Base-by-base conservation (phyloP, 2,329 filamentous ascomycete species). In the Trichoderma brevicompactum region DNA sequence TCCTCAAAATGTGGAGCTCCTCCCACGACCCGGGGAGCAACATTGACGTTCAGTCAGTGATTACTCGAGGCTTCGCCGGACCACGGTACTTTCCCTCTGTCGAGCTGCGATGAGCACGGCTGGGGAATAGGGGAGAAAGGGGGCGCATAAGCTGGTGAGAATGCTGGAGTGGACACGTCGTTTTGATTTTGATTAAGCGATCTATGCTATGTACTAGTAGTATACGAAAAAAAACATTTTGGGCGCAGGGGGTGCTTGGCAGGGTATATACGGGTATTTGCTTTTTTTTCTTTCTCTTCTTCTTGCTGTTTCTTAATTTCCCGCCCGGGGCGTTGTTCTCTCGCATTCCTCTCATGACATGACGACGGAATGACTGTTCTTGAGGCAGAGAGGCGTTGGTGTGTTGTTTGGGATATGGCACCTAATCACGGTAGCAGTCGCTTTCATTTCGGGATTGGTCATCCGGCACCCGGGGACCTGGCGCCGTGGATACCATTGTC, bases 1-100 rank as follows among this genome's bases (percentile, higher is more conserved):
- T 97, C 48, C 81, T 98, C 68, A 97, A 97, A 81, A 87, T 97
- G 75, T 97, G 92, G 91, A 93, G 89, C 71, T 90, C 91, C 2
- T 86, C 87, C 66, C 85, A 87, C 32, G 87, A 89, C 54, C 82
- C 85, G 4, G 71, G 75, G 5, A 81, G 81, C 66, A 96, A 96
- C 72, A 96, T 97, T 69, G 93, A 97, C 74, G 92, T 98, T 44
- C 91, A 97, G 76, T 92, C 89, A 52, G 89, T 97, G 28, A 85
- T 93, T 65, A 91, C 89, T 1, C 89, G 91, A 72, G 94, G 94
- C 0, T 97, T 89, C 77, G 91, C 92, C 0, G 94, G 94, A 5
- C 91, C 92, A 9, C 86, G 94, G 66, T 97, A 89, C 76, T 95
- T 96, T 72, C 92, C 92, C 7, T 85, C 89, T 2, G 78, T 89